Conservation (phyloP, 306 rosid genomes). For the Quercus parvula region DNA sequence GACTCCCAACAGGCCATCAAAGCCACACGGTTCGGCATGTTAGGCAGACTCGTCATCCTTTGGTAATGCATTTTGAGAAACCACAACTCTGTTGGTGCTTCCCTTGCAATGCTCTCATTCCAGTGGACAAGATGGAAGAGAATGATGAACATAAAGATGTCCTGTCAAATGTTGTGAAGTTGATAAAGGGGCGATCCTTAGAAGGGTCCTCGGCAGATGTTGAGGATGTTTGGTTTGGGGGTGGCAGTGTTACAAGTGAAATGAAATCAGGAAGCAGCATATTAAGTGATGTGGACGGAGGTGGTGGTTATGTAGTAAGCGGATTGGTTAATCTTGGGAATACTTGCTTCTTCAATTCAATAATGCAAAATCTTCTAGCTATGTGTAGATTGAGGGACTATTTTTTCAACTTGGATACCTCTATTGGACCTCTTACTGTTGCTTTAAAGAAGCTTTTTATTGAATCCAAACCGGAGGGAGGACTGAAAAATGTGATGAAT, state of each 20-base stretch:
- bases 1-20: slow-evolving; percentile 60
- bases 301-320: slow-evolving; percentile 57
- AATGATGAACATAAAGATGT: slow-evolving; percentile 46
- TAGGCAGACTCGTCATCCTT: slow-evolving; percentile 64
- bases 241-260: slow-evolving; percentile 50
- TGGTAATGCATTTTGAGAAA: slow-evolving; percentile 59
- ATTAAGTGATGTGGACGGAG: slow-evolving; percentile 38
- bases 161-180: slow-evolving; percentile 56
- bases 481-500: slow-evolving; percentile 55
- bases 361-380: slow-evolving; percentile 84
- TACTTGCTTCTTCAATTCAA: slow-evolving; percentile 93
- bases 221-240: slow-evolving; percentile 42
- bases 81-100: slow-evolving; percentile 94
- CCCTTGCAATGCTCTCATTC: slow-evolving; percentile 55
- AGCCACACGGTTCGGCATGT: slow-evolving; percentile 64
- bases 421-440: slow-evolving; percentile 61
- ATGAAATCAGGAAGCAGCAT: slow-evolving; percentile 38
- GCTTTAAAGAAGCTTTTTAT: slow-evolving; percentile 73
- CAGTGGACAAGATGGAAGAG: slow-evolving; percentile 54
- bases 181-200: slow-evolving; percentile 47
- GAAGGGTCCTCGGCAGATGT: slow-evolving; percentile 36
- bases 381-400: slow-evolving; percentile 57
- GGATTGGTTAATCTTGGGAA: slow-evolving; percentile 91
- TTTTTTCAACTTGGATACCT: slow-evolving; percentile 50
- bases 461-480: slow-evolving; percentile 62